Percentiles rank a stretch among this genome's conserved stretches.
Evolutionary conservation across 2,329 filamentous ascomycete genomes (phyloP).

Genomic region (Cercospora nicotianae): DNA sequence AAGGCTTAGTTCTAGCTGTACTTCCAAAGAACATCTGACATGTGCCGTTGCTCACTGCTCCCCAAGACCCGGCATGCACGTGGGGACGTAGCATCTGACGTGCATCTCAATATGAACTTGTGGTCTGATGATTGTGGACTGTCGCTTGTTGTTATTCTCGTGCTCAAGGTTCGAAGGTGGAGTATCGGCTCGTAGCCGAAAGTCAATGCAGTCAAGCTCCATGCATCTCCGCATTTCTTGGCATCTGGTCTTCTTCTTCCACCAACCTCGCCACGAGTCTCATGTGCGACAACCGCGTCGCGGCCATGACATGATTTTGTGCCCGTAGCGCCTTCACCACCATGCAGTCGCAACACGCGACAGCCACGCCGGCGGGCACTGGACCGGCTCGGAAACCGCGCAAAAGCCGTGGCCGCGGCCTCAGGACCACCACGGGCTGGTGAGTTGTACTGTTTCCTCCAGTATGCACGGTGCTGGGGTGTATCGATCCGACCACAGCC

Average conservation of each 20-base stretch:
- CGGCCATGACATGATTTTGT: not conserved
- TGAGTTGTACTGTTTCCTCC: constrained; percentile 7
- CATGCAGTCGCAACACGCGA: constrained; percentile 1
- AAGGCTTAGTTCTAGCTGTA: constrained; percentile 18
- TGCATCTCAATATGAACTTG: not conserved
- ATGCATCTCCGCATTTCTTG: constrained; percentile 3
- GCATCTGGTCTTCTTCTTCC: not conserved
- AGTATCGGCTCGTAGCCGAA: not conserved
- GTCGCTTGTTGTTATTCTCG: not conserved
- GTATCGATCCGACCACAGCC: not conserved
- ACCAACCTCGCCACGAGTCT: constrained; percentile 8
- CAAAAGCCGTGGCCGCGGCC: constrained; percentile 35
- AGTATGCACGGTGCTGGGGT: not conserved
- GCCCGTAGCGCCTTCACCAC: not conserved
- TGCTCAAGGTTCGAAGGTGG: not conserved
- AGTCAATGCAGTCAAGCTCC: not conserved
- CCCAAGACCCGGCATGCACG: not conserved
- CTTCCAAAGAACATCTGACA: not conserved
- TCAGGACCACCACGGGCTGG: constrained; percentile 30
- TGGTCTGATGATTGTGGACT: not conserved
- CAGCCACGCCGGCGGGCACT: not conserved
- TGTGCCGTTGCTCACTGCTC: not conserved
- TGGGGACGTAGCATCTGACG: not conserved
- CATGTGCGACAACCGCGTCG: constrained; percentile 9
- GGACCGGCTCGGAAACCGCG: constrained; percentile 31